phyloP scores from a whole-genome alignment of 2,329 filamentous ascomycete species.

The Trichoderma gracile region DNA sequence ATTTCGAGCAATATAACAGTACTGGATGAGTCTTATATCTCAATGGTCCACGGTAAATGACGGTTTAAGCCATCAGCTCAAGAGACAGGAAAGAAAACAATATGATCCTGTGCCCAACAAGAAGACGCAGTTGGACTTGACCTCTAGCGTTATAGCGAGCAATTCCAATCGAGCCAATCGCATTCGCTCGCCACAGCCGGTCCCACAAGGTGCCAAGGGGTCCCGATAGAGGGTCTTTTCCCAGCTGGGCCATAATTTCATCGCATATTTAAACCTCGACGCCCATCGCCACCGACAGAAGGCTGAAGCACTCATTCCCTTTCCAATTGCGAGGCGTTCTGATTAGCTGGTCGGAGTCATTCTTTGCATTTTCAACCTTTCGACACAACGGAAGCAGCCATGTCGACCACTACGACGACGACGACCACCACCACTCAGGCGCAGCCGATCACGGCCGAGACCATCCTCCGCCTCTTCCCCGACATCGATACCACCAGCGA shows the following conservation, averaged over 20 bases:
- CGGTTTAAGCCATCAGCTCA: no score
- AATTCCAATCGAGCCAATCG: not conserved
- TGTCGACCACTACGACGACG: constrained; percentile 45
- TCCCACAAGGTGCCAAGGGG: constrained; percentile 4
- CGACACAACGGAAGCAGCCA: not conserved
- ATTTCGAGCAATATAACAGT: no score
- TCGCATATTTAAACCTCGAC: constrained; percentile 17
- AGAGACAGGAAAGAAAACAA: no score
- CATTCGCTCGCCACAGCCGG: not conserved
- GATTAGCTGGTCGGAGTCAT: not conserved
- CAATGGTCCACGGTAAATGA: no score
- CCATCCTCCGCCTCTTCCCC: constrained; percentile 84
- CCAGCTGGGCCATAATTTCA: constrained; percentile 14
- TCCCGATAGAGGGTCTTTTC: constrained; percentile 3
- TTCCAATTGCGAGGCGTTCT: not conserved
- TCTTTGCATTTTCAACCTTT: not conserved
- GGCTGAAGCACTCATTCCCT: not conserved
- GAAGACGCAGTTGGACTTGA: no score
- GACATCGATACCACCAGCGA: constrained; percentile 72
- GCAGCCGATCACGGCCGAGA: constrained; percentile 76
- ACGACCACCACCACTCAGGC: constrained; percentile 51
- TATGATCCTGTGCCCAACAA: no score
- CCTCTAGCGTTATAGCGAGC: no score
- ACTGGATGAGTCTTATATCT: no score
- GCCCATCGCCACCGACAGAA: constrained; percentile 13